These are phyloP conservation scores for Auriculariales sp. DNA, from an alignment of 768 basidiomycete genomes.

Conservation along the genomic window DNA sequence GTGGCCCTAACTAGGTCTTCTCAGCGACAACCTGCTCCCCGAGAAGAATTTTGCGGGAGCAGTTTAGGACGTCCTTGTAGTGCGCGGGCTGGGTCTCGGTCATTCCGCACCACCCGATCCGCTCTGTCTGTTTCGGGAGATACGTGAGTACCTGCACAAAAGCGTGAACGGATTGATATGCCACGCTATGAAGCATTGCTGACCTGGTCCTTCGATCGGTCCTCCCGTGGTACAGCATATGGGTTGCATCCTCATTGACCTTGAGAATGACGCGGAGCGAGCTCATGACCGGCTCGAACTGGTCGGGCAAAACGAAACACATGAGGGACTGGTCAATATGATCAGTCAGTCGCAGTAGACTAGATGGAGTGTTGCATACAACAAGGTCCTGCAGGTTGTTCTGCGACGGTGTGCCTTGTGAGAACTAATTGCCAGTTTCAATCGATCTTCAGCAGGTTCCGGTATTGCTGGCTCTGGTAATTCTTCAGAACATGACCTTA, in stretches of 20 bases:
- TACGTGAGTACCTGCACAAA: constrained; percentile 67
- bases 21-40: too few species aligned
- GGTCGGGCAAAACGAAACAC: constrained; percentile 91
- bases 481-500: constrained; percentile 98
- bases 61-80: constrained; percentile 73
- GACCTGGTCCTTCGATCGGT: constrained; percentile 95
- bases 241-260: constrained; percentile 79
- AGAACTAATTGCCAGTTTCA: constrained; percentile 84
- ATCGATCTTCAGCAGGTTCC: constrained; percentile 69
- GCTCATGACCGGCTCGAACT: constrained; percentile 63
- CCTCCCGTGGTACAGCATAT: constrained; percentile 80
- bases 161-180: background rate
- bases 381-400: constrained; percentile 84
- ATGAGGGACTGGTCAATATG: constrained; percentile 66
- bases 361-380: constrained; percentile 35
- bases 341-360: background rate
- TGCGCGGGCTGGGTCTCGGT: constrained; percentile 66
- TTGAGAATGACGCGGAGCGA: constrained; percentile 91
- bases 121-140: constrained; percentile 82
- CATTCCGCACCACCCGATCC: constrained; percentile 93
- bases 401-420: constrained; percentile 90
- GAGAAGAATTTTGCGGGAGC: constrained; percentile 68
- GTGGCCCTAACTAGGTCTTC: too few species aligned
- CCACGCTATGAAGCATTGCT: background rate
- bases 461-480: constrained; percentile 93